Evolutionary conservation across 1,139 yeast genomes (phyloP).

Genomic region (Blastobotrys niveus): DNA sequence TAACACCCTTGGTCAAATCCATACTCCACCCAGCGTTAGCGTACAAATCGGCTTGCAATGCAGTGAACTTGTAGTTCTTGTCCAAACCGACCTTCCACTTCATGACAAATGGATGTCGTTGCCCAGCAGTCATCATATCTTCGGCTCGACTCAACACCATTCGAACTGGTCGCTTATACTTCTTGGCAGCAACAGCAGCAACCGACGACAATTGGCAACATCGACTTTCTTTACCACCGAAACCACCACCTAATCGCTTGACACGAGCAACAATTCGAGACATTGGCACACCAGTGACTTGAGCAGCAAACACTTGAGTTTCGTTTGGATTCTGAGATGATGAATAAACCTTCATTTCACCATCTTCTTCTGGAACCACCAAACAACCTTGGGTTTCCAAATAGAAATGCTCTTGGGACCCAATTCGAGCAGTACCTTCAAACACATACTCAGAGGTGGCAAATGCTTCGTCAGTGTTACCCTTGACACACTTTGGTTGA

Average conservation of each 20-base stretch:
- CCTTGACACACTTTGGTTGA: conserved; percentile 32
- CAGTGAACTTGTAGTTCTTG: conserved; percentile 38
- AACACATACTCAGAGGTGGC: conserved; percentile 34
- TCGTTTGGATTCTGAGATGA: conserved; percentile 43
- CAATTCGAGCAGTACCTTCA: conserved; percentile 39
- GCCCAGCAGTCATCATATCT: conserved; percentile 43
- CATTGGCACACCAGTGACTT: conserved; percentile 39
- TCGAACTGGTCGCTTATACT: conserved; percentile 40
- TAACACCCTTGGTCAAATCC: conserved; percentile 43
- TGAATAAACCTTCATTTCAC: conserved; percentile 41
- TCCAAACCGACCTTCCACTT: conserved; percentile 42
- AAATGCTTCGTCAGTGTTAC: conserved; percentile 40
- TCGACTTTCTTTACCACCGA: conserved; percentile 55
- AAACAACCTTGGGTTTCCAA: conserved; percentile 42
- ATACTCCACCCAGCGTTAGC: conserved; percentile 46
- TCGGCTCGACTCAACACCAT: conserved; percentile 39
- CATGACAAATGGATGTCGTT: conserved; percentile 42
- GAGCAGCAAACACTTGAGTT: conserved; percentile 39
- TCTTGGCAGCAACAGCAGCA: conserved; percentile 52
- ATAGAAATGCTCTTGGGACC: conserved; percentile 46
- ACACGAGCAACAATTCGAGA: conserved; percentile 38
- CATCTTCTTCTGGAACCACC: conserved; percentile 42
- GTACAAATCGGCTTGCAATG: conserved; percentile 35
- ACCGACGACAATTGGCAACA: conserved; percentile 40
- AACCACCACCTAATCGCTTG: conserved; percentile 57